Percentiles rank a stretch among this genome's conserved stretches.
phyloP scores from a whole-genome alignment of 805 yeast species.

The Saccharomycopsis microspora region DNA sequence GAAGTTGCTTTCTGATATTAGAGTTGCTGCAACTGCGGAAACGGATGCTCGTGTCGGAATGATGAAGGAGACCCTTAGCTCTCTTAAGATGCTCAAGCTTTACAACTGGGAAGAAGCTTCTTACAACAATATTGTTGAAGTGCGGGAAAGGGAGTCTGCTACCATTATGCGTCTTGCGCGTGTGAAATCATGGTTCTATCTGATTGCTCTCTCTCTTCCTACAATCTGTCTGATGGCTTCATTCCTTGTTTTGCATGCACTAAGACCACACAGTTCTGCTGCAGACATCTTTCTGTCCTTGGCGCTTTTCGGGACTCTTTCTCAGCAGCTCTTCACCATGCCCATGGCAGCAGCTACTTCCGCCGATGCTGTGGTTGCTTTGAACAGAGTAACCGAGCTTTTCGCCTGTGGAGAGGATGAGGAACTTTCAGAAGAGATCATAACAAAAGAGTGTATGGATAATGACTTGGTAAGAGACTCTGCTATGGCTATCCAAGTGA shows the following conservation, averaged over 20 bases:
- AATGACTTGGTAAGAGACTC: conserved; percentile 1
- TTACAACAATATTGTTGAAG: conserved; percentile 35
- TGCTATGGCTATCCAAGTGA: conserved; percentile 35
- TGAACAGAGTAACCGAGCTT: conserved; percentile 43
- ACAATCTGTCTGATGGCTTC: conserved; percentile 45
- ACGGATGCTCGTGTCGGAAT: conserved; percentile 56
- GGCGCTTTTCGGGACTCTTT: conserved; percentile 51
- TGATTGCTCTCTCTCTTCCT: conserved; percentile 41
- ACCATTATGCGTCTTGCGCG: conserved; percentile 48
- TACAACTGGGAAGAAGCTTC: conserved; percentile 85
- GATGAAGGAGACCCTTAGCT: conserved; percentile 50
- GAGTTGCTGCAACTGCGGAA: conserved; percentile 42
- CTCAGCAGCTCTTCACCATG: conserved; percentile 52
- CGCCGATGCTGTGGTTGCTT: conserved; percentile 55
- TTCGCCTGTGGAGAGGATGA: conserved; percentile 32
- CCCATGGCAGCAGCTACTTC: conserved; percentile 62
- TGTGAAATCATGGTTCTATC: conserved; percentile 40
- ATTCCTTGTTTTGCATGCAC: conserved; percentile 31
- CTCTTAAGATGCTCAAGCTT: conserved; percentile 62
- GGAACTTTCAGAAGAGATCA: conserved; percentile 25
- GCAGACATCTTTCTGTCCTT: conserved; percentile 62
- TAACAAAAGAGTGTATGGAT: conserved; percentile 18
- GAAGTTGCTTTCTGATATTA: conserved; percentile 27
- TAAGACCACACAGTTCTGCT: conserved; percentile 31
- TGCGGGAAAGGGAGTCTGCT: conserved; percentile 48